Evolutionary conservation across 345 rosid genomes (phyloP).

Genomic region (Abelmoschus esculentus): DNA sequence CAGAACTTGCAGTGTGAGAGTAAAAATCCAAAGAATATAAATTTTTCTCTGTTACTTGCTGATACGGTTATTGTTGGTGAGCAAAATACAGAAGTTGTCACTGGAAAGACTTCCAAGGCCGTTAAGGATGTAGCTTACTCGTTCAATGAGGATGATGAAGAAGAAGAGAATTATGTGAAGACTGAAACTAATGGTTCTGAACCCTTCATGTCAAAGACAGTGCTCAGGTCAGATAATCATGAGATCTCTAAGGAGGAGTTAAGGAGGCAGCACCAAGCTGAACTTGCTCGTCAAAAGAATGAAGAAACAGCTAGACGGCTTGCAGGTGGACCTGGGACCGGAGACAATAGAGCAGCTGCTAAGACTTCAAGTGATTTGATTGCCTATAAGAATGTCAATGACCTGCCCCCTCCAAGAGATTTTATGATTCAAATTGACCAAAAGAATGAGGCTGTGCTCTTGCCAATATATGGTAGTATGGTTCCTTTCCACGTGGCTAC

Average conservation of each 20-base stretch:
- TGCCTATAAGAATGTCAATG: slow-evolving; percentile 82
- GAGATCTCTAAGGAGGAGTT: slow-evolving; percentile 90
- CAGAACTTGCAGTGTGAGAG: slow-evolving; percentile 66
- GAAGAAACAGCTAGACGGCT: slow-evolving; percentile 96
- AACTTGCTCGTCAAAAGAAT: slow-evolving; percentile 93
- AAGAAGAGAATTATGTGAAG: slow-evolving; percentile 40
- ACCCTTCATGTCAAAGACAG: slow-evolving; percentile 48
- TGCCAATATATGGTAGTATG: slow-evolving; percentile 85
- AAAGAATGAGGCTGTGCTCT: slow-evolving; percentile 75
- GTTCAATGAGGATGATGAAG: slow-evolving; percentile 84
- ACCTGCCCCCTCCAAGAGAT: slow-evolving; percentile 64
- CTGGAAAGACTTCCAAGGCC: slow-evolving; percentile 64
- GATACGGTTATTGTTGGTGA: slow-evolving; percentile 78
- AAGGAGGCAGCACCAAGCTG: slow-evolving; percentile 95
- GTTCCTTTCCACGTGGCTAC: slow-evolving; percentile 92
- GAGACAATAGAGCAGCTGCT: slow-evolving; percentile 49
- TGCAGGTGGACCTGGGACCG: slow-evolving; percentile 60
- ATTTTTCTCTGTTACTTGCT: slow-evolving; percentile 67
- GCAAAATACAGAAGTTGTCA: slow-evolving; percentile 47
- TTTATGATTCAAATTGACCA: slow-evolving; percentile 78
- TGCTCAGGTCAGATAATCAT: slow-evolving; percentile 82
- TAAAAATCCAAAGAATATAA: slow-evolving; percentile 53
- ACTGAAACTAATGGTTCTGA: slow-evolving; percentile 36
- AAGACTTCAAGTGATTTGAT: slow-evolving; percentile 60
- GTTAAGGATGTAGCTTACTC: slow-evolving; percentile 84